A percentile compares a stretch with the other conserved stretches of the same genome.
These are phyloP conservation scores for Parastagonospora nodorum DNA, from an alignment of 2,329 filamentous ascomycete species.

Conservation along the genomic window DNA sequence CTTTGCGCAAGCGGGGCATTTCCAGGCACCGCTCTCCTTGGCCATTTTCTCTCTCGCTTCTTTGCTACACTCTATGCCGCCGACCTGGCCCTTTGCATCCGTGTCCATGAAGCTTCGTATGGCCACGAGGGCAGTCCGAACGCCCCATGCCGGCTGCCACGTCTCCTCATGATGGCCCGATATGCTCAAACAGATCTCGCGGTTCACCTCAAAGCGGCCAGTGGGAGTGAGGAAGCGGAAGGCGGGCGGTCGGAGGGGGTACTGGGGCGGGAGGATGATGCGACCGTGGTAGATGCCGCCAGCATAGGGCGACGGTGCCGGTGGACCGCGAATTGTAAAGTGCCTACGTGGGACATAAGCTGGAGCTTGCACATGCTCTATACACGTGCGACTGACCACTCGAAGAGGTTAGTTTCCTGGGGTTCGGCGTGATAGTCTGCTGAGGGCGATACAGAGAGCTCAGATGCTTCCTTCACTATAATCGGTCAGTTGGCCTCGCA, in stretches of 20 bases:
- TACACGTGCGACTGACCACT: conserved; percentile 59
- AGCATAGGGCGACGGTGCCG: conserved; percentile 75
- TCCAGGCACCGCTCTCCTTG: conserved; percentile 66
- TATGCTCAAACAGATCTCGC: conserved; percentile 95
- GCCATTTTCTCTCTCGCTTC: conserved; percentile 72
- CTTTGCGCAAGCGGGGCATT: conserved; percentile 71
- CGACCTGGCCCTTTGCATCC: conserved; percentile 83
- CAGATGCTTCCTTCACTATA: conserved; percentile 84
- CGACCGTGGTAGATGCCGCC: conserved; percentile 92
- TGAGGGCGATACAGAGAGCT: conserved; percentile 79
- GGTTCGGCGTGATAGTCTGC: conserved; percentile 85
- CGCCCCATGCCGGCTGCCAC: conserved; percentile 98
- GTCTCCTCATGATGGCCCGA: conserved; percentile 96
- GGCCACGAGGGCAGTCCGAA: conserved; percentile 81
- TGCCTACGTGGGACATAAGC: conserved; percentile 58
- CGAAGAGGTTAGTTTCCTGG: conserved; percentile 87
- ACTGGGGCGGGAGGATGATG: conserved; percentile 86
- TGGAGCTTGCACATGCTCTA: too few species aligned
- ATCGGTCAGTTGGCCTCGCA: conserved; percentile 23
- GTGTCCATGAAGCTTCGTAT: conserved; percentile 93
- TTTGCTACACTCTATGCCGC: conserved; percentile 77
- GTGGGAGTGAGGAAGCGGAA: conserved; percentile 94
- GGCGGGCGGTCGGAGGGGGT: conserved; percentile 89
- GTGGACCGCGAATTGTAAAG: conserved; percentile 92
- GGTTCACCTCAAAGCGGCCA: conserved; percentile 92